These are phyloP conservation scores for Microstegium vimineum DNA, from an alignment of 176 grass and related monocot species.

Conservation along the genomic window DNA sequence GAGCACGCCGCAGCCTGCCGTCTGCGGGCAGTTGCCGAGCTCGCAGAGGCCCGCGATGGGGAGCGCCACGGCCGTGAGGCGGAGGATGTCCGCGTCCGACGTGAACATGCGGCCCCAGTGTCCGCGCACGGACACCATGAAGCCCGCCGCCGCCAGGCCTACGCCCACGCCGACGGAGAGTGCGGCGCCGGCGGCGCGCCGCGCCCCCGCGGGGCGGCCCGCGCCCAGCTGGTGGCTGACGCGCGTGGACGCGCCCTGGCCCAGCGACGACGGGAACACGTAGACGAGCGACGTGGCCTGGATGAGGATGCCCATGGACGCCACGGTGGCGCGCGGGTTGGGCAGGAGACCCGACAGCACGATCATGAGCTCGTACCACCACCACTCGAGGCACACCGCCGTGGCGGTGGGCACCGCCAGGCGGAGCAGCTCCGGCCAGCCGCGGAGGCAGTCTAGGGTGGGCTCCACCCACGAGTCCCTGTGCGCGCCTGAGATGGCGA, in stretches of 20 bases:
- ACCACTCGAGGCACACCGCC: slow-evolving; percentile 96
- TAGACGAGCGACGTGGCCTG: slow-evolving; percentile 93
- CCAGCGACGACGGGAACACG: slow-evolving; percentile 81
- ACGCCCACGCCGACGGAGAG: slow-evolving; percentile 45
- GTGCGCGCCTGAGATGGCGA: slow-evolving; percentile 65
- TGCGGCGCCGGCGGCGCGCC: slow-evolving; percentile 48
- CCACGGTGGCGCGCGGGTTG: slow-evolving; percentile 75
- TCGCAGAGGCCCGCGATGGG: slow-evolving; percentile 95
- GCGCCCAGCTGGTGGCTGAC: slow-evolving; percentile 85
- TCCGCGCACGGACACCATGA: slow-evolving; percentile 66
- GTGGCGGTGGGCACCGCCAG: slow-evolving; percentile 77
- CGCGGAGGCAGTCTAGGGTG: slow-evolving; percentile 60
- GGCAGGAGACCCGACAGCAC: slow-evolving; percentile 80
- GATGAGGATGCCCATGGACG: slow-evolving; percentile 98
- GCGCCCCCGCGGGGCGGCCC: slow-evolving; percentile 39
- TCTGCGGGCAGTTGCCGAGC: slow-evolving; percentile 96
- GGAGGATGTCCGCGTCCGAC: slow-evolving; percentile 56
- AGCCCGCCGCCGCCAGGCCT: slow-evolving; percentile 51
- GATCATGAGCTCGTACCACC: slow-evolving; percentile 99
- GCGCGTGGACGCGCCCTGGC: slow-evolving; percentile 83
- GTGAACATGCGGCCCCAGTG: slow-evolving; percentile 89
- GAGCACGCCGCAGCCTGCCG: slow-evolving; percentile 83
- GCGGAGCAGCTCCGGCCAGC: slow-evolving; percentile 62
- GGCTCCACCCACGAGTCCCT: slow-evolving; percentile 68
- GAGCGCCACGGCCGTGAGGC: slow-evolving; percentile 69